phyloP scores from a whole-genome alignment of 768 basidiomycete species.

The Phylloporus sp. region DNA sequence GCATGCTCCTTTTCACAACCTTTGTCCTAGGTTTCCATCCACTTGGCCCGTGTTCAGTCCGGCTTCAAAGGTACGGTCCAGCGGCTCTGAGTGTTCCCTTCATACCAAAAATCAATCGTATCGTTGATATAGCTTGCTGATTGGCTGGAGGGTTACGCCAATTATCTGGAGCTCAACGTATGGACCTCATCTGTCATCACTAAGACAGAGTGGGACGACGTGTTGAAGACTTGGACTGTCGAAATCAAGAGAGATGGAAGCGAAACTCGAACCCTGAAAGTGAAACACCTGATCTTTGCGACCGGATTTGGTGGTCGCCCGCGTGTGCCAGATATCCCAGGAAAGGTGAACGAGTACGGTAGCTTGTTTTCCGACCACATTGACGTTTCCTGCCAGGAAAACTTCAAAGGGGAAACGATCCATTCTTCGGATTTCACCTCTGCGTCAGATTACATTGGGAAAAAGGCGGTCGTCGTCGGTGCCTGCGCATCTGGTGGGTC shows the following conservation, averaged over 20 bases:
- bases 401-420: constrained; percentile 49
- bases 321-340: constrained; percentile 43
- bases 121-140: constrained; percentile 45
- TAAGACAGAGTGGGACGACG: constrained; percentile 36
- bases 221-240: constrained; percentile 44
- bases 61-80: constrained; percentile 40
- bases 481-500: constrained; percentile 60
- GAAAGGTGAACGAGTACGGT: constrained; percentile 30
- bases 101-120: not conserved
- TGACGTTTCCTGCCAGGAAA: constrained; percentile 28
- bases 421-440: constrained; percentile 53
- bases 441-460: constrained; percentile 49
- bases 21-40: constrained; percentile 42
- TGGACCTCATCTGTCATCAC: constrained; percentile 52
- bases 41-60: constrained; percentile 53
- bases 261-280: constrained; percentile 34
- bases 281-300: constrained; percentile 54
- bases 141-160: constrained; percentile 63
- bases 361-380: not conserved
- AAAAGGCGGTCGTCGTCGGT: constrained; percentile 66
- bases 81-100: not conserved
- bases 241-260: constrained; percentile 33
- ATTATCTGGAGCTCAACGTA: constrained; percentile 55
- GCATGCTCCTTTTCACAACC: not conserved
- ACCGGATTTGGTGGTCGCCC: constrained; percentile 48